Conservation (phyloP, 306 rosid genomes). For the Arachis hypogaea region DNA sequence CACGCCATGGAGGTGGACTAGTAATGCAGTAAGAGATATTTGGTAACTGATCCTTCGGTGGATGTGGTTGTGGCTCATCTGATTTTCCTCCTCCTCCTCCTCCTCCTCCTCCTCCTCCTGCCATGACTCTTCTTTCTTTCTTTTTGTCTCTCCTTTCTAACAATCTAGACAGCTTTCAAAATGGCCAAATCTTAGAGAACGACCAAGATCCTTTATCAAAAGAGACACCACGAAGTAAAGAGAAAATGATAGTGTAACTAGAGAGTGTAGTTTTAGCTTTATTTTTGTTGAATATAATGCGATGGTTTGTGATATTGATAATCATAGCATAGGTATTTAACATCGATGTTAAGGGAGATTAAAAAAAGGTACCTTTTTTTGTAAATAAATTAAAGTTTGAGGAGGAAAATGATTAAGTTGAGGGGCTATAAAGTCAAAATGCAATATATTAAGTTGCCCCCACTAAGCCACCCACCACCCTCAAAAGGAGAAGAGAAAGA, state of each 20-base stretch:
- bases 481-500: not conserved
- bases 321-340: conserved; percentile 40
- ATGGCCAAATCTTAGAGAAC: conserved; percentile 49
- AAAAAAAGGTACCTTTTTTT: conserved; percentile 56
- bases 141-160: conserved; percentile 33
- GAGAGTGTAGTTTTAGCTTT: conserved; percentile 38
- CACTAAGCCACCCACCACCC: conserved; percentile 29
- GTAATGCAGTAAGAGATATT: conserved; percentile 82
- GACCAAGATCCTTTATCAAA: no score
- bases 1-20: conserved; percentile 99
- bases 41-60: conserved; percentile 93
- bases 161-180: conserved; percentile 33
- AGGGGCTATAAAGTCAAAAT: conserved; percentile 53
- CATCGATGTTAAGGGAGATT: conserved; percentile 24
- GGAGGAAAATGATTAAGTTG: conserved; percentile 53
- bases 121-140: conserved; percentile 48
- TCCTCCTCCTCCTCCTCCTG: conserved; percentile 64
- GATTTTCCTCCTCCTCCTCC: conserved; percentile 46
- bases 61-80: conserved; percentile 95
- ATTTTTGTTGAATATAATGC: not conserved
- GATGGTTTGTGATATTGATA: conserved; percentile 34
- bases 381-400: not conserved
- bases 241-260: conserved; percentile 47
- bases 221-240: no score
- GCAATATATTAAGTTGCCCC: conserved; percentile 49